Base-by-base conservation (phyloP, 495 filamentous ascomycete species). In the Eremomyces bilateralis region DNA sequence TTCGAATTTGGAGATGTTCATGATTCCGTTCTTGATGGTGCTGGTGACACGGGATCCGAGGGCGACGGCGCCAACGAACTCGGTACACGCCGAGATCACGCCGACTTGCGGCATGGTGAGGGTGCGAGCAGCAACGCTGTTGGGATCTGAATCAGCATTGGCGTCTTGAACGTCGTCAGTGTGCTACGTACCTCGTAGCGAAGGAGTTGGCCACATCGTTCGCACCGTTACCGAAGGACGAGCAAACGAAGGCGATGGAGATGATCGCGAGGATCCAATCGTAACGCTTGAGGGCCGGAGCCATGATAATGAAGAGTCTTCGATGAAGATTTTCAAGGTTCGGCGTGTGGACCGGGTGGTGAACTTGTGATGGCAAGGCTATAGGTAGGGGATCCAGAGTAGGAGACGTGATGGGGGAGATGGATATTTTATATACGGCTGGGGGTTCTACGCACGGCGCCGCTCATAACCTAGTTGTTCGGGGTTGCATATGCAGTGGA, bases 1-100 rank as follows among this genome's bases (percentile, higher is more conserved):
- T 0, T 52, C 33, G 46, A 75, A 79, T 12, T 52, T 45, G 0
- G 57, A 36, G 37, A 61, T 61, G 31, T 45, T 46, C 49, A 80
- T 65, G 49, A 80, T 70, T 16, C 66, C 68, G 47, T 61, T 69
- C 35, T 67, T 65, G 57, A 79, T 77, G 20, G 75, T 79, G 41
- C 64, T 61, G 30, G 74, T 69, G 18, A 71, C 67, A 22, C 69
- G 67, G 18, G 62, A 53, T 21, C 73, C 71, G n/a, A 78, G 62
- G 24, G 63, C 63, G 20, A 79, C 53, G 13, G 70, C 64, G 29
- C 75, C 75, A 20, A 61, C 52, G 36, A 78, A 67, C 51, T 81
- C 77, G 55, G 42, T 45, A 12, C 29, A 3, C 3, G 40, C 39
- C 10, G 41, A 42, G 11, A 50, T 36, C 20, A 48, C 33, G 18